These are phyloP conservation scores for Rosa multiflora DNA, from an alignment of 306 rosid species.

Conservation along the genomic window DNA sequence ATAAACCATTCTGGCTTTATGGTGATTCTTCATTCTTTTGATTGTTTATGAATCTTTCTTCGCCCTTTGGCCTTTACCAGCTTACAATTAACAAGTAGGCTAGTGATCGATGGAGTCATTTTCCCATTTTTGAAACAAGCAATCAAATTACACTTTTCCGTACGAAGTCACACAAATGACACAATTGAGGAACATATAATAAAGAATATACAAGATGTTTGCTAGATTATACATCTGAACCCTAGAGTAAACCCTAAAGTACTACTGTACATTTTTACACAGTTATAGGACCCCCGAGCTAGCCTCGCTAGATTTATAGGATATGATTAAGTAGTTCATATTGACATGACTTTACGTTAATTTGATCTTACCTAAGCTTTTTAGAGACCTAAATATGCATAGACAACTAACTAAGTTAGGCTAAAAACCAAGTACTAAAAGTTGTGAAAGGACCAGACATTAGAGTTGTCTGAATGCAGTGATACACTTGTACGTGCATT, in stretches of 20 bases:
- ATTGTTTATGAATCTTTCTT: background rate
- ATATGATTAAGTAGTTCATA: background rate
- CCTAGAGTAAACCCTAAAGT: background rate
- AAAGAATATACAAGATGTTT: no score
- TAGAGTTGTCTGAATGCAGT: conserved; percentile 5
- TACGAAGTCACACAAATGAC: background rate
- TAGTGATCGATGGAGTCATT: background rate
- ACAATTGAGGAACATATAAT: no score
- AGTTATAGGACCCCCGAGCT: background rate
- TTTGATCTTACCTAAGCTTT: background rate
- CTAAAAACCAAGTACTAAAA: background rate
- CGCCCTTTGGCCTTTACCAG: background rate
- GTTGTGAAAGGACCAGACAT: conserved; percentile 3
- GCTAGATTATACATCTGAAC: background rate
- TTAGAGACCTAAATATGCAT: conserved; percentile 4
- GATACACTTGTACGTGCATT: background rate
- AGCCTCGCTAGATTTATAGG: background rate
- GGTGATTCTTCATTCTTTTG: background rate
- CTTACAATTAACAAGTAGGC: background rate
- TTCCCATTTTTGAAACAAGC: no score
- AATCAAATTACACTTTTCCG: background rate
- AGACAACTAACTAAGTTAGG: conserved; percentile 6
- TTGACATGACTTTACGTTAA: background rate
- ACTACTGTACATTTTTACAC: background rate
- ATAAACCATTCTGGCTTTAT: background rate